These are phyloP conservation scores for Suhomyces anneliseae DNA, from an alignment of 1,139 yeast genomes.

Conservation along the genomic window DNA sequence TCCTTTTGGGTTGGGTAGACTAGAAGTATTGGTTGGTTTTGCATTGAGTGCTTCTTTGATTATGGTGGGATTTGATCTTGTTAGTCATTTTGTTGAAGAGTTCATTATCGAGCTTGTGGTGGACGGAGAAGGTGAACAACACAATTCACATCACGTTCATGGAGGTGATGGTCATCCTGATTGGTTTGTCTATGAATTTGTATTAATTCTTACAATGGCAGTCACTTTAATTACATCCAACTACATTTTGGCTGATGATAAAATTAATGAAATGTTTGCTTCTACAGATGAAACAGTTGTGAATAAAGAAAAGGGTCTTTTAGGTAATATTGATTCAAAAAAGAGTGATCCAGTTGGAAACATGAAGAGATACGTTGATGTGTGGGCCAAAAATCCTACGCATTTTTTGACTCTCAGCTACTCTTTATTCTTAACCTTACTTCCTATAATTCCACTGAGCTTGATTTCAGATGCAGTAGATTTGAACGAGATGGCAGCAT, in stretches of 20 bases:
- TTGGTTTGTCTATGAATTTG: slow-evolving; percentile 32
- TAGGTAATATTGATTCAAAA: not conserved
- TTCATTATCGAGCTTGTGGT: slow-evolving; percentile 51
- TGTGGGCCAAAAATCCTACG: slow-evolving; percentile 54
- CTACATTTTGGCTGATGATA: slow-evolving; percentile 35
- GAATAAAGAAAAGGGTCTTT: slow-evolving; percentile 1
- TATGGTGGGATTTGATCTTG: slow-evolving; percentile 87
- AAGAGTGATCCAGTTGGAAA: not conserved
- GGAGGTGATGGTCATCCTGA: slow-evolving; percentile 31
- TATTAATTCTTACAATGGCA: slow-evolving; percentile 27
- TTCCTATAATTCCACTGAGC: slow-evolving; percentile 36
- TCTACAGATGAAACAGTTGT: slow-evolving; percentile 13
- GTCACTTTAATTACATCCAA: slow-evolving; percentile 41
- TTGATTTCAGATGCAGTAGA: slow-evolving; percentile 34
- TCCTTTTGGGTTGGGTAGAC: slow-evolving; percentile 89
- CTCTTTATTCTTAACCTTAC: slow-evolving; percentile 36
- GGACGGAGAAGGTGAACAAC: slow-evolving; percentile 33
- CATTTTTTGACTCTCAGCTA: slow-evolving; percentile 62
- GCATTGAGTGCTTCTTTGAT: slow-evolving; percentile 81
- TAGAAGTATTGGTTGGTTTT: slow-evolving; percentile 85
- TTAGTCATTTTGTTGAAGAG: slow-evolving; percentile 84
- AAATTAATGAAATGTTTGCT: slow-evolving; percentile 36
- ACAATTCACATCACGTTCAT: slow-evolving; percentile 56
- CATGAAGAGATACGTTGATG: slow-evolving; percentile 10
- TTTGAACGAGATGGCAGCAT: slow-evolving; percentile 51